Evolutionary conservation across 2,329 filamentous ascomycete genomes (phyloP).

Genomic region (Blumeriella jaapii): DNA sequence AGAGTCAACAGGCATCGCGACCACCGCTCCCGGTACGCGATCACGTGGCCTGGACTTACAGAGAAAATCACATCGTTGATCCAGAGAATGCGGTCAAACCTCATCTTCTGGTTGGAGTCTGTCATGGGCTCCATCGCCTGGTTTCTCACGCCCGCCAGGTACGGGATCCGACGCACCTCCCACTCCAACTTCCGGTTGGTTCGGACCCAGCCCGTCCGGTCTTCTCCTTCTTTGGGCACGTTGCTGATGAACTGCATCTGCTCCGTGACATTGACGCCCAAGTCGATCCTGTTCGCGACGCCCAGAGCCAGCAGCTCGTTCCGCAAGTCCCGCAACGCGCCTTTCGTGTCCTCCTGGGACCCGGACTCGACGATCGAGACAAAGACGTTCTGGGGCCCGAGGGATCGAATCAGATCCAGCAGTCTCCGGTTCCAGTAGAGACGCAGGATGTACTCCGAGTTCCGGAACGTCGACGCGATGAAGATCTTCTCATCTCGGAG

Average conservation of each 20-base stretch:
- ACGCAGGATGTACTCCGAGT: slow-evolving; percentile 47
- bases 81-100: slow-evolving; percentile 46
- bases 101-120: slow-evolving; percentile 3
- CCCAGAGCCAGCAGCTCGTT: slow-evolving; percentile 37
- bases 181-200: slow-evolving; percentile 35
- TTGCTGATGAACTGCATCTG: slow-evolving; percentile 11
- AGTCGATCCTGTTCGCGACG: slow-evolving; percentile 28
- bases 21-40: too few relatives aligned
- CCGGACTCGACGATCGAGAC: slow-evolving; percentile 59
- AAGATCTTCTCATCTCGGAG: slow-evolving; percentile 35
- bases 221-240: slow-evolving; percentile 11
- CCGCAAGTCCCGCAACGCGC: slow-evolving; percentile 45
- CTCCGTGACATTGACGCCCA: slow-evolving; percentile 9
- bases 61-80: slow-evolving; percentile 53
- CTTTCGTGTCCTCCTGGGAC: slow-evolving; percentile 58
- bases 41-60: too few relatives aligned
- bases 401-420: slow-evolving; percentile 39
- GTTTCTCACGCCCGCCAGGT: slow-evolving; percentile 54
- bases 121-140: slow-evolving; percentile 34
- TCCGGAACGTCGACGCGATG: slow-evolving; percentile 61
- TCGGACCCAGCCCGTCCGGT: slow-evolving; percentile 46
- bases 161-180: slow-evolving; percentile 49
- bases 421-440: slow-evolving; percentile 52
- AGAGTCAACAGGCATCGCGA: too few relatives aligned
- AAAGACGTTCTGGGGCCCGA: slow-evolving; percentile 55